Conservation (phyloP, 192 early-diverging fungal genomes). For the Oehlia diaphana region DNA sequence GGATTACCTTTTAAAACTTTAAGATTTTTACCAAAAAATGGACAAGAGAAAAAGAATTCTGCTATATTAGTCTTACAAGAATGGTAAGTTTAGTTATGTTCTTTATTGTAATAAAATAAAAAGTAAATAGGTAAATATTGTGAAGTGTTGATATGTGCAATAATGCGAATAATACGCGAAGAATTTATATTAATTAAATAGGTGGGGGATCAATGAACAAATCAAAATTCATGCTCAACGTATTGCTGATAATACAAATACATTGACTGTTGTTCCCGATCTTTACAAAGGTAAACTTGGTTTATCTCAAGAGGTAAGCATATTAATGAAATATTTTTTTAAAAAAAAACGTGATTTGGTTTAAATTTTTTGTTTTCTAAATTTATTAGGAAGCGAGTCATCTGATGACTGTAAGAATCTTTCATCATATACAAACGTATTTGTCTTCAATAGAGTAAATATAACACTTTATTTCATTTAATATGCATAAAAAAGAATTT, state of each 20-base stretch:
- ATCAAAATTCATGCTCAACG: constrained; percentile 49
- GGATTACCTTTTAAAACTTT: constrained; percentile 1
- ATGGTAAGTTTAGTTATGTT: neutral
- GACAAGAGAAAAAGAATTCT: constrained; percentile 3
- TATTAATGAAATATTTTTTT: neutral
- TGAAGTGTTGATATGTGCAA: no score
- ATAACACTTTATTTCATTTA: no score
- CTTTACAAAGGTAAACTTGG: constrained; percentile 53
- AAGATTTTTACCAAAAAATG: constrained; percentile 1
- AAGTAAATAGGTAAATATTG: no score
- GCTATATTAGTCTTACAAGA: constrained; percentile 16
- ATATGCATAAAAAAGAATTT: constrained; percentile 26
- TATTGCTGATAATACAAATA: constrained; percentile 44
- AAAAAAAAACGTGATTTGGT: neutral
- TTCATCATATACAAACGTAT: no score
- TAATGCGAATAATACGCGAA: no score
- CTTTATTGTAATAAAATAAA: neutral
- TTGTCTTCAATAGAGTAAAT: neutral
- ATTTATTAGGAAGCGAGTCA: constrained; percentile 45
- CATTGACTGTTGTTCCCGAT: constrained; percentile 45
- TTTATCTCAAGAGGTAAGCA: constrained; percentile 38
- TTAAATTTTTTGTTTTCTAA: neutral
- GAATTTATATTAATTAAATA: neutral
- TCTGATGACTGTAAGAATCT: constrained; percentile 35
- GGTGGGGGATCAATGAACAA: constrained; percentile 47